Percentiles rank a stretch among this genome's conserved stretches.
Evolutionary conservation across 495 filamentous ascomycete genomes (phyloP).

Genomic region (Penicillium ucsense): DNA sequence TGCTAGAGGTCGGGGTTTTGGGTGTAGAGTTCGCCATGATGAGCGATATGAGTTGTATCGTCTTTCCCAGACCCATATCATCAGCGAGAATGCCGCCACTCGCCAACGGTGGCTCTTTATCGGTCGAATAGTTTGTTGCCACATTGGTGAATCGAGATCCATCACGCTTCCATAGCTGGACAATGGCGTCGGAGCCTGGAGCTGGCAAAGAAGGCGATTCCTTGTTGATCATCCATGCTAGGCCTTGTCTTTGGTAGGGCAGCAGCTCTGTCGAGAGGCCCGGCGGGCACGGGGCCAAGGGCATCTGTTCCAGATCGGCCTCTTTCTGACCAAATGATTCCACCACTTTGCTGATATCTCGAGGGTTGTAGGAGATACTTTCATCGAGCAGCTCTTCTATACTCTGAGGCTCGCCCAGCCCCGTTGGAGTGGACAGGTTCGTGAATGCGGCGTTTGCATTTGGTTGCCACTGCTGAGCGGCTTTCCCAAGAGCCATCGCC

Average conservation of each 20-base stretch:
- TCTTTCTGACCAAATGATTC: slow-evolving; percentile 63
- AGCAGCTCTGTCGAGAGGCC: slow-evolving; percentile 56
- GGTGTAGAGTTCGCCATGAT: slow-evolving; percentile 53
- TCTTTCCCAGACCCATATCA: slow-evolving; percentile 95
- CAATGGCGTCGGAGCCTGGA: slow-evolving; percentile 50
- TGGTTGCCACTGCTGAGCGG: slow-evolving; percentile 21
- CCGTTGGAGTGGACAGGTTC: slow-evolving; percentile 22
- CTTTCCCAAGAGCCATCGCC: slow-evolving; percentile 30
- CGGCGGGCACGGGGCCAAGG: slow-evolving; percentile 58
- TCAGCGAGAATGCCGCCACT: slow-evolving; percentile 84
- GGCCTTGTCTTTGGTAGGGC: slow-evolving; percentile 74
- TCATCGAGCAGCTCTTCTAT: slow-evolving; percentile 55
- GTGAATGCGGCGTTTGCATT: slow-evolving; percentile 19
- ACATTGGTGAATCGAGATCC: slow-evolving; percentile 56
- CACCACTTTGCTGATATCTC: slow-evolving; percentile 56
- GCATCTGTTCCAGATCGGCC: slow-evolving; percentile 60
- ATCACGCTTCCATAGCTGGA: slow-evolving; percentile 70
- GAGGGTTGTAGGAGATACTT: slow-evolving; percentile 60
- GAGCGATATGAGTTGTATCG: slow-evolving; percentile 75
- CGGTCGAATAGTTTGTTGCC: slow-evolving; percentile 62
- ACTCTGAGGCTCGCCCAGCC: slow-evolving; percentile 19
- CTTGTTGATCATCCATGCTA: slow-evolving; percentile 73
- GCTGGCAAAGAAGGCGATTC: slow-evolving; percentile 61
- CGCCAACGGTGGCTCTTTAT: slow-evolving; percentile 47
- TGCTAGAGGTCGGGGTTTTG: slow-evolving; percentile 26